A percentile compares a stretch with the other conserved stretches of the same genome.
phyloP scores from a whole-genome alignment of 805 yeast genomes.

The Tetrapisispora nanseiensis region DNA sequence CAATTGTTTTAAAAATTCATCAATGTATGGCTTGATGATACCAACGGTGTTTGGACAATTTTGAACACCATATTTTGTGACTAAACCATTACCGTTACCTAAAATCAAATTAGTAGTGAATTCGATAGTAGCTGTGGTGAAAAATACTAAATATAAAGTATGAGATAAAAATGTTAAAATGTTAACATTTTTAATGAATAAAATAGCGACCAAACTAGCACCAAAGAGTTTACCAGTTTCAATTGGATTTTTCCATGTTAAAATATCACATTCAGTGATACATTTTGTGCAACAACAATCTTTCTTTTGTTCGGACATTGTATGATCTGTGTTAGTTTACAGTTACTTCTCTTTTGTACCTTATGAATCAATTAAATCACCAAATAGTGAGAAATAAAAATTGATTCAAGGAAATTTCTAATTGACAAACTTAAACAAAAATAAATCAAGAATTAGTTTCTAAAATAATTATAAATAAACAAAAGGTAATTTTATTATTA shows the following conservation, averaged over 20 bases:
- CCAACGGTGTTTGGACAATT: slow-evolving; percentile 29
- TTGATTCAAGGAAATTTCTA: too few relatives aligned
- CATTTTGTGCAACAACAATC: slow-evolving; percentile 4
- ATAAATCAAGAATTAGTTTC: too few relatives aligned
- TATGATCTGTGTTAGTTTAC: too few relatives aligned
- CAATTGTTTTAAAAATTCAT: slow-evolving; percentile 27
- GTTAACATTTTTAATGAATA: slow-evolving; percentile 55
- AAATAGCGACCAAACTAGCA: slow-evolving; percentile 42
- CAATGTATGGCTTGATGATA: slow-evolving; percentile 25
- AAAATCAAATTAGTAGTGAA: slow-evolving; percentile 60
- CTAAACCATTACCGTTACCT: slow-evolving; percentile 71
- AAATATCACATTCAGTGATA: slow-evolving; percentile 13
- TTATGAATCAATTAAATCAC: too few relatives aligned
- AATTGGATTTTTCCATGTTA: slow-evolving; percentile 38
- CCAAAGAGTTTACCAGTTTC: slow-evolving; percentile 72
- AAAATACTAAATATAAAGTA: slow-evolving; percentile 48
- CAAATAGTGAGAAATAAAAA: too few relatives aligned
- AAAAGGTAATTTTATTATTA: too few relatives aligned
- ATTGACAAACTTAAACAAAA: too few relatives aligned
- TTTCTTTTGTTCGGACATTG: slow-evolving; percentile 3
- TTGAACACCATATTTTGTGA: slow-evolving; percentile 61
- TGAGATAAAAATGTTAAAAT: slow-evolving; percentile 52
- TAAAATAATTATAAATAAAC: too few relatives aligned
- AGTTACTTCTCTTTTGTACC: not conserved
- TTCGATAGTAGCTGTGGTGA: slow-evolving; percentile 64